These are phyloP conservation scores for Elaphomyces granulatus DNA, from an alignment of 495 filamentous ascomycete genomes.

Conservation along the genomic window DNA sequence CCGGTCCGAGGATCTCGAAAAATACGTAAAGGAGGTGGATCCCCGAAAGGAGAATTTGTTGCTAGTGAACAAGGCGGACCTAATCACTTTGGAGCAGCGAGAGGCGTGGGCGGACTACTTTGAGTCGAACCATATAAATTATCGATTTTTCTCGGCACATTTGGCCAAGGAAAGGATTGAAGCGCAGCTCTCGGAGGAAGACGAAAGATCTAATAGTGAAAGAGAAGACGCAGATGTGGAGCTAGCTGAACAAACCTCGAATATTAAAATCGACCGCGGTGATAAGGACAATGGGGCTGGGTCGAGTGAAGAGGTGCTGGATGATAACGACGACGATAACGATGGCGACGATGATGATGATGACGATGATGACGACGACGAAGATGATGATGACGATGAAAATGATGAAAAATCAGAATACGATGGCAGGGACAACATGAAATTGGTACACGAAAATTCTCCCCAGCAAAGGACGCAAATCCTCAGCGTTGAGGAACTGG, in stretches of 20 bases:
- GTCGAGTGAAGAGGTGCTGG: conserved; percentile 26
- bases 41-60: conserved; percentile 79
- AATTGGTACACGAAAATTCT: neutral
- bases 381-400: conserved; percentile 22
- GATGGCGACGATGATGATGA: conserved; percentile 27
- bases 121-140: conserved; percentile 63
- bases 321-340: conserved; percentile 18
- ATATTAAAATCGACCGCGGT: conserved; percentile 23
- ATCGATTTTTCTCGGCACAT: conserved; percentile 89
- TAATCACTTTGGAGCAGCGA: conserved; percentile 86
- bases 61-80: conserved; percentile 97
- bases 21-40: conserved; percentile 87
- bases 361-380: conserved; percentile 18
- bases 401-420: neutral
- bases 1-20: conserved; percentile 83
- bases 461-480: conserved; percentile 55
- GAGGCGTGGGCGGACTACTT: conserved; percentile 83
- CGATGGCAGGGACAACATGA: neutral
- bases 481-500: conserved; percentile 80
- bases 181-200: conserved; percentile 35
- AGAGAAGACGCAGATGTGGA: conserved; percentile 23
- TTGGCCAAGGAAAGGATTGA: conserved; percentile 83
- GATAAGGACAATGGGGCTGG: conserved; percentile 14
- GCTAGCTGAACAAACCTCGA: conserved; percentile 23
- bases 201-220: conserved; percentile 23